Percentiles rank a stretch among this genome's conserved stretches.
These are phyloP conservation scores for Nitzschia inconspicua DNA, from an alignment of 108 stramenopile species.

Conservation along the genomic window DNA sequence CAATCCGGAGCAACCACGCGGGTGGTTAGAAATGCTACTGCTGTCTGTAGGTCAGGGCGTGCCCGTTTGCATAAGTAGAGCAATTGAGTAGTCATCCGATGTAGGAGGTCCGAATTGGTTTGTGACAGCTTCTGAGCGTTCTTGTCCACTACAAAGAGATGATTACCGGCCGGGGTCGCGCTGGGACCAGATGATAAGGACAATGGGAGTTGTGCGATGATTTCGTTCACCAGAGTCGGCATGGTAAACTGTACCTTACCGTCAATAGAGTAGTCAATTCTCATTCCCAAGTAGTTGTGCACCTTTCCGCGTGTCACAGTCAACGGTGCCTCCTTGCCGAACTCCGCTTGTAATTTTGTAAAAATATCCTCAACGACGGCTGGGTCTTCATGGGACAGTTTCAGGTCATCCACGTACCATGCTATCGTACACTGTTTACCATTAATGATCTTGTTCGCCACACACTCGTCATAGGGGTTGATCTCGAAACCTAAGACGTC, in stretches of 20 bases:
- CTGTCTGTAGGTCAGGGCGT: conserved; percentile 33
- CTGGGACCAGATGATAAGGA: not conserved
- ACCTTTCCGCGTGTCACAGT: conserved; percentile 29
- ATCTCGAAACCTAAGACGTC: conserved; percentile 23
- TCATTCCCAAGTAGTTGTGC: conserved; percentile 47
- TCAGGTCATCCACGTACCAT: conserved; percentile 32
- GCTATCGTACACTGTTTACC: conserved; percentile 28
- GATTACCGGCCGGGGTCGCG: conserved; percentile 25
- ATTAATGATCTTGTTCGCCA: conserved; percentile 35
- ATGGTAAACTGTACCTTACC: conserved; percentile 19
- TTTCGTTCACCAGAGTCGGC: conserved; percentile 7
- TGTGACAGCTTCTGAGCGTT: not conserved
- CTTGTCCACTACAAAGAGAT: conserved; percentile 34
- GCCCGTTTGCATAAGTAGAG: conserved; percentile 36
- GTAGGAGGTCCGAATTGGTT: not conserved
- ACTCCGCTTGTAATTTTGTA: not conserved
- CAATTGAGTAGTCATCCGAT: conserved; percentile 16
- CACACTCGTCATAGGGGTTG: conserved; percentile 43
- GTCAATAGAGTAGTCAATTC: conserved; percentile 10
- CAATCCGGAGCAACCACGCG: conserved; percentile 32
- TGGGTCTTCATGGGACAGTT: not conserved
- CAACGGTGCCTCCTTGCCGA: conserved; percentile 10
- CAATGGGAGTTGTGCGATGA: not conserved
- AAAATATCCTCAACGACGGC: not conserved
- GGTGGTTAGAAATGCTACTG: conserved; percentile 47